Conservation (phyloP, 441 rosid species). For the California macrophylla region DNA sequence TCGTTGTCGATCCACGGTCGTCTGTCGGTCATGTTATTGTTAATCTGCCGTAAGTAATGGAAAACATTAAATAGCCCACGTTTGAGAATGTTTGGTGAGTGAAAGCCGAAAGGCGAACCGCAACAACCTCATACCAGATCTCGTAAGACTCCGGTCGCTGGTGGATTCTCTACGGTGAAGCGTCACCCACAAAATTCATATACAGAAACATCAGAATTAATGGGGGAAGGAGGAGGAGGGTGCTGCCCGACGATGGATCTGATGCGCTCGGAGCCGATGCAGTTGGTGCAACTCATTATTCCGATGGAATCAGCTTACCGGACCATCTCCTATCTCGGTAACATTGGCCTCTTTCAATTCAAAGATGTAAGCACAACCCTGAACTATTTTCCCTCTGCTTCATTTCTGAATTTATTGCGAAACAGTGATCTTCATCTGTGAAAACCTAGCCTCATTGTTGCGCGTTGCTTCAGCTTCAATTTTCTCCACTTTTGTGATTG, state of each 20-base stretch:
- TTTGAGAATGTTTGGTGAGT: slow-evolving; percentile 6
- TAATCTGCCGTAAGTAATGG: not conserved
- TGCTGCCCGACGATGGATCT: slow-evolving; percentile 23
- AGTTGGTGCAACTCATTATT: slow-evolving; percentile 25
- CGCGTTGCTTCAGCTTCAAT: not conserved
- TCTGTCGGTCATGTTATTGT: not conserved
- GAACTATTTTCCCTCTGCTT: not conserved
- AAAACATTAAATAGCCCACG: not conserved
- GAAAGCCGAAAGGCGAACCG: slow-evolving; percentile 5
- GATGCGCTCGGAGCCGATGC: slow-evolving; percentile 28
- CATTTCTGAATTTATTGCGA: not conserved
- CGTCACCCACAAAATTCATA: not conserved
- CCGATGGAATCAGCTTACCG: slow-evolving; percentile 23
- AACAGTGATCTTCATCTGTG: not conserved
- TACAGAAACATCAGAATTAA: not conserved
- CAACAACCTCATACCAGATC: not conserved
- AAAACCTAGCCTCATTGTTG: not conserved
- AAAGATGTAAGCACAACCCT: slow-evolving; percentile 20
- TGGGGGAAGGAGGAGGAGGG: slow-evolving; percentile 13
- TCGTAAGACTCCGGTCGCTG: not conserved
- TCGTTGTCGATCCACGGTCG: not conserved
- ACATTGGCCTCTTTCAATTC: slow-evolving; percentile 27
- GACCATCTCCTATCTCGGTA: slow-evolving; percentile 22
- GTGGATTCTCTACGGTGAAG: not conserved
- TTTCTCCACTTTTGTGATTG: not conserved